Evolutionary conservation across 2,329 filamentous ascomycete genomes (phyloP), one percentile per base, ranked within the genome.

Genomic region (Leptosphaerulina australis): DNA sequence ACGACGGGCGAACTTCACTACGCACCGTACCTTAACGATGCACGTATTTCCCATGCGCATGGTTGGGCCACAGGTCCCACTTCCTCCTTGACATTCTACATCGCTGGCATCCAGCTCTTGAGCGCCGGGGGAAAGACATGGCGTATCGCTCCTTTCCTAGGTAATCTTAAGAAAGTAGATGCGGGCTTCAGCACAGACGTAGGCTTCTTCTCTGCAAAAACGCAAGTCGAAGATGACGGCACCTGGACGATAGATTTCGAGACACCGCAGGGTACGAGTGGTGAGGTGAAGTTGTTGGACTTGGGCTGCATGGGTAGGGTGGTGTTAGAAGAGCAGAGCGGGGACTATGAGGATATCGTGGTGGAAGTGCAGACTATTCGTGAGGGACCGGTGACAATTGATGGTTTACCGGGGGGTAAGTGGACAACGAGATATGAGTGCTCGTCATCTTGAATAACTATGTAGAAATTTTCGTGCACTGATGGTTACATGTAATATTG

Each of bases 11-110:
- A 68, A 2, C 59, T 81, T 14, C 76, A 77, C 51, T 81, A 82
- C 43, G 75, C 77, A 2, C 76, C 78, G 0, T 82, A 82, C 52
- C 56, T 55, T 0, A 79, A 81, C 52, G 77, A 80, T 44, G 69
- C 78, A 0, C 68, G 78, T 0, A 75, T 81, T 15, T 74, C 68
- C 1, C 78, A 80, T 56, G 77, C 79, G 0, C 79, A 81, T 46
- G 78, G 78, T 3, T 82, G 79, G 79, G 70, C 76, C 0, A 80
- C 78, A 0, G 78, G 78, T 0, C 79, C 79, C 3, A 78, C 77
- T 1, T 70, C 67, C 2, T 72, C 73, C 0, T 56, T 81, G 34
- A 77, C 74, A 2, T 66, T 71, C 55, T 72, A 74, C 46, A 67
- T 73, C 1, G 77, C 76, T 0, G 77, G 74, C 0, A 55, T 81